phyloP scores from a whole-genome alignment of 768 basidiomycete species.

The Leccinellum rugosiceps region DNA sequence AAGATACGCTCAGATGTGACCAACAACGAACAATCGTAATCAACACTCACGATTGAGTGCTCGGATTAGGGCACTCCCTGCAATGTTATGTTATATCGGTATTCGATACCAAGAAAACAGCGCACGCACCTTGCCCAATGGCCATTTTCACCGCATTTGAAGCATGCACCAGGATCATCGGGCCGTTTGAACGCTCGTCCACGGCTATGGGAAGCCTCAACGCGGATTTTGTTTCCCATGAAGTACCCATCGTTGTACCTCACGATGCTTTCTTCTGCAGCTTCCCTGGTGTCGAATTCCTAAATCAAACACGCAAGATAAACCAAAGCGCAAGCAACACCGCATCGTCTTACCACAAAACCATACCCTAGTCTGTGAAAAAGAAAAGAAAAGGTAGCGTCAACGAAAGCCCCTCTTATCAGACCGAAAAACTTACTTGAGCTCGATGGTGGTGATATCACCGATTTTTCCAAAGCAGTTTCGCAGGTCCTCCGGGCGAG shows the following conservation, averaged over 20 bases:
- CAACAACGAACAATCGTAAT: neutral
- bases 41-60: constrained; percentile 46
- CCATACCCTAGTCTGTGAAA: constrained; percentile 73
- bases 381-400: neutral
- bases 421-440: constrained; percentile 61
- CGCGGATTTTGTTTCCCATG: constrained; percentile 91
- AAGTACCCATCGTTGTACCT: constrained; percentile 89
- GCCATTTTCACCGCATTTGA: constrained; percentile 80
- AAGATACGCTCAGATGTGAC: constrained; percentile 3
- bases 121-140: constrained; percentile 81
- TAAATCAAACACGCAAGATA: constrained; percentile 23
- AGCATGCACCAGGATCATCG: constrained; percentile 88
- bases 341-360: constrained; percentile 66
- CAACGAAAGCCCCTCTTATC: constrained; percentile 9
- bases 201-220: constrained; percentile 82
- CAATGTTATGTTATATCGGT: constrained; percentile 1
- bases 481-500: constrained; percentile 79
- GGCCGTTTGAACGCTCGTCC: constrained; percentile 75
- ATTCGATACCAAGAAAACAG: neutral
- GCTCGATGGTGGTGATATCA: constrained; percentile 67
- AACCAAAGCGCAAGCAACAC: neutral
- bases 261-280: constrained; percentile 82
- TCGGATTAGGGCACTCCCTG: constrained; percentile 71
- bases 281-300: constrained; percentile 81
- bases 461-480: constrained; percentile 88